Percentiles rank a stretch among this genome's conserved stretches.
phyloP scores from a whole-genome alignment of 2,329 filamentous ascomycete species.

The Furcasterigmium sp. region DNA sequence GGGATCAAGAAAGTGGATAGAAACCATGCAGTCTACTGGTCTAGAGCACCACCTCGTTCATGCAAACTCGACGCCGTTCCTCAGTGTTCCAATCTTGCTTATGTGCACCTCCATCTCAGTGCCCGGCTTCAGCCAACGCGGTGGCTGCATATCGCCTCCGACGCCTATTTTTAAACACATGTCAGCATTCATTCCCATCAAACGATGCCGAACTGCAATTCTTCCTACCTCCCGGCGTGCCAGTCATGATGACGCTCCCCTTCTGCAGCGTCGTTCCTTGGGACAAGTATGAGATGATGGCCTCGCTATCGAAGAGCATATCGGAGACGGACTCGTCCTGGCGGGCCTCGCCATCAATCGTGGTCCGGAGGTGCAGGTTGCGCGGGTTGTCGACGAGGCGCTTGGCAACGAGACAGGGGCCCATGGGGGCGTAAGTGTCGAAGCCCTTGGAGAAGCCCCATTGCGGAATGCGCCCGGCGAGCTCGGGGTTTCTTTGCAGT shows the following conservation, averaged over 20 bases:
- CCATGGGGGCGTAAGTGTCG: conserved; percentile 48
- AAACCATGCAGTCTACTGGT: no score
- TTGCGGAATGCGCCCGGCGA: conserved; percentile 38
- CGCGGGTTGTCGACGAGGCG: conserved; percentile 34
- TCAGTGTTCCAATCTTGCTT: conserved; percentile 32
- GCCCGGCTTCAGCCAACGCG: conserved; percentile 29
- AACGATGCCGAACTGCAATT: background rate
- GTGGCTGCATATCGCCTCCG: conserved; percentile 36
- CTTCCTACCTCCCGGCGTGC: conserved; percentile 30
- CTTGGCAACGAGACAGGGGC: conserved; percentile 32
- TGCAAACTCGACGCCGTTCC: conserved; percentile 26
- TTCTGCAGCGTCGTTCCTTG: conserved; percentile 34
- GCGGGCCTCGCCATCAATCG: conserved; percentile 40
- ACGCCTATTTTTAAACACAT: conserved; percentile 20
- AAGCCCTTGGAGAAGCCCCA: conserved; percentile 54
- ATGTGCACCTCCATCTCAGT: conserved; percentile 33
- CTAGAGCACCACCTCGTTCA: no score
- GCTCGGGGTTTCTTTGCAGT: conserved; percentile 36
- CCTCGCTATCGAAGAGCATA: conserved; percentile 14
- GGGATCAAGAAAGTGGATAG: no score
- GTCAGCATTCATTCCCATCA: background rate
- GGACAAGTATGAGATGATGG: conserved; percentile 20
- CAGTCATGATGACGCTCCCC: conserved; percentile 38
- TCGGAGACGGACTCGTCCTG: conserved; percentile 31
- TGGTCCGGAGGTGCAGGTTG: conserved; percentile 35